Evolutionary conservation across 768 basidiomycete species (phyloP).

Genomic region (Mrakia frigida): DNA sequence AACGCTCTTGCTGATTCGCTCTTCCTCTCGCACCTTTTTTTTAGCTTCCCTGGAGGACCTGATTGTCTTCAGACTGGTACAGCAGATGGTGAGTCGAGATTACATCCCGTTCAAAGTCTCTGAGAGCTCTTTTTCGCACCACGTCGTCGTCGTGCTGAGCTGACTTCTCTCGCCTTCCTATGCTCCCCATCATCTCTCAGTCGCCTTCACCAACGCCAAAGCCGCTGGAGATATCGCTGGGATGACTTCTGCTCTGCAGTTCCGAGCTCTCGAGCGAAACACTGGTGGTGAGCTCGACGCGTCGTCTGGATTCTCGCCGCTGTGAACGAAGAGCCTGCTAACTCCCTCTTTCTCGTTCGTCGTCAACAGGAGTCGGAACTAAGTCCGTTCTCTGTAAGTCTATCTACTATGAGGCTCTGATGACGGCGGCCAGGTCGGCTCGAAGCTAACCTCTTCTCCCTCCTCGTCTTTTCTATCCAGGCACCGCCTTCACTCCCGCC

Average conservation of each 20-base stretch:
- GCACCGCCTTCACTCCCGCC: slow-evolving; percentile 53
- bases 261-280: slow-evolving; percentile 63
- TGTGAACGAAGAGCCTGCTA: too few relatives aligned
- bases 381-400: not conserved
- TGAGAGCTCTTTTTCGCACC: too few relatives aligned
- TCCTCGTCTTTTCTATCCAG: too few relatives aligned
- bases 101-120: not conserved
- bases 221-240: slow-evolving; percentile 56
- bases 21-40: too few relatives aligned
- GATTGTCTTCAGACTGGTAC: slow-evolving; percentile 58
- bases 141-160: too few relatives aligned
- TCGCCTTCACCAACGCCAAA: slow-evolving; percentile 64
- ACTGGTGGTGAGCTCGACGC: slow-evolving; percentile 50
- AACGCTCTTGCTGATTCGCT: too few relatives aligned
- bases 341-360: too few relatives aligned
- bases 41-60: slow-evolving; percentile 52
- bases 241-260: slow-evolving; percentile 58
- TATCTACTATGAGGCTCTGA: too few relatives aligned
- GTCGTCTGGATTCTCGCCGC: too few relatives aligned
- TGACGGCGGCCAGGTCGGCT: too few relatives aligned
- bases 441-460: too few relatives aligned
- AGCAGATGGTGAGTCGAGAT: slow-evolving; percentile 53
- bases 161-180: not conserved
- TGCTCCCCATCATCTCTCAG: not conserved
- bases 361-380: not conserved